Conservation (phyloP, 2,329 filamentous ascomycete genomes). For the Colletotrichum sp. region DNA sequence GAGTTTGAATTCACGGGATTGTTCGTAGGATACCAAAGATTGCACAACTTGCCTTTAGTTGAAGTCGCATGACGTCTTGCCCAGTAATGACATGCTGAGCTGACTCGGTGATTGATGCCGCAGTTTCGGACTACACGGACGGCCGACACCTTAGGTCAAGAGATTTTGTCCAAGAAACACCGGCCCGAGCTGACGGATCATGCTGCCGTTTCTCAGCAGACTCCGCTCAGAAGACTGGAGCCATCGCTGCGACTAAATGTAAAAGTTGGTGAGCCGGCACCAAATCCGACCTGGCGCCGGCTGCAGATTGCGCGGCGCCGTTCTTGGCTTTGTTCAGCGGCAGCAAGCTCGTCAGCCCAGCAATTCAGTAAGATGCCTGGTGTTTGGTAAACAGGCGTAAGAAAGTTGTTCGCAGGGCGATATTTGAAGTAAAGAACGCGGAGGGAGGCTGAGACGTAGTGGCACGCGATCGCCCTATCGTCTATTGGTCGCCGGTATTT, state of each 20-base stretch:
- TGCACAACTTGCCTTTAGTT: neutral
- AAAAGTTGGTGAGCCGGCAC: neutral
- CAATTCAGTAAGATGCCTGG: neutral
- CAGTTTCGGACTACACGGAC: neutral
- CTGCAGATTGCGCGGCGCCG: neutral
- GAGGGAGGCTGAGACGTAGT: conserved; percentile 1
- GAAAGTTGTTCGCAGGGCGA: neutral
- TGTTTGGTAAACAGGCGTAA: neutral
- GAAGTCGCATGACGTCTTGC: neutral
- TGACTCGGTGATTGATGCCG: neutral
- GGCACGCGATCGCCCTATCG: conserved; percentile 8
- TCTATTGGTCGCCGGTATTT: conserved; percentile 8
- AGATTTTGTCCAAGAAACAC: neutral
- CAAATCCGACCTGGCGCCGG: neutral
- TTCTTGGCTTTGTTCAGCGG: neutral
- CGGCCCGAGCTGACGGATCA: neutral
- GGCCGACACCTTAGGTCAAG: neutral
- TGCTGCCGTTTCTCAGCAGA: conserved; percentile 4
- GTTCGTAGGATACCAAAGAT: neutral
- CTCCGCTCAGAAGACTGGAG: conserved; percentile 10
- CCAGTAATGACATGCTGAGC: neutral
- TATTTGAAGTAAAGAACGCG: neutral
- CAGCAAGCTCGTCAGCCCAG: neutral
- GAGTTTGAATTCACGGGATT: conserved; percentile 15
- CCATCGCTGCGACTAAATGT: neutral